Evolutionary conservation across 805 yeast species (phyloP).

Genomic region (Millerozyma miso): DNA sequence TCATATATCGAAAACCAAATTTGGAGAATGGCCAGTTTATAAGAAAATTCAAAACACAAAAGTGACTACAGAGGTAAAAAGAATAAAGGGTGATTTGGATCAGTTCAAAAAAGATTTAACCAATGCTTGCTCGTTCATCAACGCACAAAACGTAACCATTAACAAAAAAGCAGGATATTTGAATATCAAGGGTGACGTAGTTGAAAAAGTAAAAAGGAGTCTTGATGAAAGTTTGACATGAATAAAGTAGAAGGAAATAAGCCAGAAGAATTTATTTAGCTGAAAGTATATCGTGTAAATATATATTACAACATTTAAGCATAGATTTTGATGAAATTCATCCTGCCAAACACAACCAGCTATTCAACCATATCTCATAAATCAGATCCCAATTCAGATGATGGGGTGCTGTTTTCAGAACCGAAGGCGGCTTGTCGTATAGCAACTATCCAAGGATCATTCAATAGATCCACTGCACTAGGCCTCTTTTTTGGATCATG

Average conservation of each 20-base stretch:
- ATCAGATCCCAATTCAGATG: conserved; percentile 23
- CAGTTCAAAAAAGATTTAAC: conserved; percentile 66
- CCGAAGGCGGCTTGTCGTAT: conserved; percentile 69
- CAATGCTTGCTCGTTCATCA: conserved; percentile 43
- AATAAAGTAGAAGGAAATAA: too few relatives aligned
- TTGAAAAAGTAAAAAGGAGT: conserved; percentile 23
- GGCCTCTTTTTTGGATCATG: conserved; percentile 79
- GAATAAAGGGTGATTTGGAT: conserved; percentile 62
- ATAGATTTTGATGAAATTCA: background rate
- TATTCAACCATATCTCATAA: conserved; percentile 1
- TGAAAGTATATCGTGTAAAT: conserved; percentile 1
- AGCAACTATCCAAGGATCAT: conserved; percentile 85
- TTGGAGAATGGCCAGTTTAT: conserved; percentile 80
- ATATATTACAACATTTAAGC: background rate
- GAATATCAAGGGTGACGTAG: conserved; percentile 39
- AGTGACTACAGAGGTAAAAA: conserved; percentile 69
- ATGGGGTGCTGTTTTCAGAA: conserved; percentile 30
- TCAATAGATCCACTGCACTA: conserved; percentile 76
- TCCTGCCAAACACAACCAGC: too few relatives aligned
- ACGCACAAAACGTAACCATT: conserved; percentile 32
- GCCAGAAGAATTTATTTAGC: background rate
- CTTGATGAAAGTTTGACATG: conserved; percentile 16
- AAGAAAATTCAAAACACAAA: conserved; percentile 61
- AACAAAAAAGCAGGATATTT: conserved; percentile 32
- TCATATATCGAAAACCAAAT: conserved; percentile 46